Base-by-base conservation (phyloP, 495 filamentous ascomycete species). In the Aeminium ludgeri region DNA sequence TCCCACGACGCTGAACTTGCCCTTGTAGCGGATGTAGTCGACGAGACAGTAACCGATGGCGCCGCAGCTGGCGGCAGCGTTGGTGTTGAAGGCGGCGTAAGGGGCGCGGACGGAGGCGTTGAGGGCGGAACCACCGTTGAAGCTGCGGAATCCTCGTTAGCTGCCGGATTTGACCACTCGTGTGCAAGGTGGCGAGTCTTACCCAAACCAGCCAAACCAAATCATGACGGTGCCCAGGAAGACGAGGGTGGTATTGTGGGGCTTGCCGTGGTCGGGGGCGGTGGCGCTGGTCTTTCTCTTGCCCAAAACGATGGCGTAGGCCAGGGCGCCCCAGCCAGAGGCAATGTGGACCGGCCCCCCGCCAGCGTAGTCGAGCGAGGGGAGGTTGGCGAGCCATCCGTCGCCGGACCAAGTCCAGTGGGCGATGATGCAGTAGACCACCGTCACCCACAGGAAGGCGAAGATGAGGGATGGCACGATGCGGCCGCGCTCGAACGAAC, bases 331-430 rank as follows among this genome's bases (percentile, higher is more conserved):
- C 55, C 67, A 70, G 23, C 69, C 70, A 8, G 63, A 67, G 2
- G 67, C 62, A 39, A 74, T 68, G 51, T 74, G 68, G 25, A 74
- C 72, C 11, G 69, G 71, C 29, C 68, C 67, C 20, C 68, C 54
- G 3, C 69, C 70, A 11, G 71, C 69, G 46, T 68, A 73, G 48
- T 74, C 71, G 15, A 73, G 61, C 4, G 68, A 63, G 0, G 65
- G 65, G 1, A 70, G 55, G 38, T 69, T 70, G 52, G 62, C 71
- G 10, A 72, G 46, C 72, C 71, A 76, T 2, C 72, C 71, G 17
- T 66, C 64, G 27, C 58, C 49, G 51, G 73, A 73, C 72, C 71
- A 76, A 1, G 72, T 73, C 72, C 72, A 74, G 48, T 67, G 67
- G 6, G 70, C 72, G 34, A 74, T 57, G 1, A 69, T 69, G 45